Evolutionary conservation across 2,329 filamentous ascomycete species (phyloP), one percentile per base, ranked within the genome.

Genomic region (Arthrinium phaeospermum): DNA sequence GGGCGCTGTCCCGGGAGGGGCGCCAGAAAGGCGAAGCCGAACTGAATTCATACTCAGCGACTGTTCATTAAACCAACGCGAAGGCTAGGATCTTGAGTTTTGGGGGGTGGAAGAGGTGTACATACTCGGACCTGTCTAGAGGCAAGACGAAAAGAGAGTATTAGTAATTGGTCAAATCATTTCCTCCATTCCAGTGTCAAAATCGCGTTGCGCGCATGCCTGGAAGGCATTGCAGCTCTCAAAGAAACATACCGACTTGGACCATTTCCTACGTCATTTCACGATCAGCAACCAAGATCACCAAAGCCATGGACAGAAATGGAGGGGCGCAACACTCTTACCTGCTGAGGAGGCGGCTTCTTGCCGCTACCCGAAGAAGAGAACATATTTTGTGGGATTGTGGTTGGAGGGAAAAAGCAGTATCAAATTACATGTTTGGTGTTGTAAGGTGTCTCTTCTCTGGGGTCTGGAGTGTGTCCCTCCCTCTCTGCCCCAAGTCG

Each of bases 11-110:
- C 85, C 86, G 83, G 81, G 85, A 83, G 83, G 90, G 85, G 82
- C 88, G 87, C 96, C 96, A 98, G 85, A 99, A 98, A 6, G 96
- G 94, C 76, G 96, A 96, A 75, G 90, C 88, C 77, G 94, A 93
- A 82, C 95, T 97, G 82, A 45, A 45, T 64, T 12, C 24, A 27
- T 82, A 85, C 75, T 74, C 75, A 74, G 75, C 76, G 16, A 68
- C 72, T 49, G 24, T 45, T 49, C 70, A 69, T 13, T 27, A 24
- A 61, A 34, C 27, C 27, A 61, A 46, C 27, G 37, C 44, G 30
- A 37, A 34, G 5, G 4, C 8, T 19, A 67, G 51, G 30, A 14
- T 61, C 69, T 73, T 74, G 61, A 76, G 71, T 57, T 72, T 71
- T 46, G 27, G 45, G 70, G 72, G 46, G 71, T 70, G 27, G 44